Base-by-base conservation (phyloP, 805 yeast species). In the Lachancea quebecensis region DNA sequence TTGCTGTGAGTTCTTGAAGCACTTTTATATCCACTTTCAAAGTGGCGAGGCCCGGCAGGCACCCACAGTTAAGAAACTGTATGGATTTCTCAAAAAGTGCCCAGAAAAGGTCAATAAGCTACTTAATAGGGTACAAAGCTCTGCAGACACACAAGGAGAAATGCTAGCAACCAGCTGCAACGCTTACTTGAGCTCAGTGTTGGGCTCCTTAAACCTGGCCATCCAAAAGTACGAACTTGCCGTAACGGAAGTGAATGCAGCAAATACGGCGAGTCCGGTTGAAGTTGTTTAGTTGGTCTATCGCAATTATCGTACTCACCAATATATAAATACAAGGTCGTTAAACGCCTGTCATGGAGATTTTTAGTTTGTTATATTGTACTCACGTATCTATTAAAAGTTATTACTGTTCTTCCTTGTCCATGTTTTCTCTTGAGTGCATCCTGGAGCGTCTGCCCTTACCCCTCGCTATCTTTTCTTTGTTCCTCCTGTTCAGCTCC, bases 1-100 rank as follows among this genome's bases (percentile, higher is more conserved):
- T 0, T 78, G 90, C 2, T 72, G 81, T 32, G 95, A 85, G 60
- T 85, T 85, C 58, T 63, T 85, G 35, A 75, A 79, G 46, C 95
- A 85, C 59, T 85, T 84, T 59, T 85, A 90, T 84, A 58, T 73
- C 1, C 81, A 79, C 57, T 77, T 77, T 53, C 75, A 74, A 48
- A 70, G 75, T 41, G 72, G 75, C 35, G 71, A 69, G 45, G 64
- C 73, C 1, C 60, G 73, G 34, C 74, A 74, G 41, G 76, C 75
- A 0, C 47, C 50, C 1, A 55, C 65, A 8, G 60, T 79, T 29
- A 69, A 72, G 42, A 73, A 70, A 40, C 64, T 81, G 25, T 77
- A 72, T 44, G 64, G 62, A 27, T 72, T 79, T 43, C 54, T 81
- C 16, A 62, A 66, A 28, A 77, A 66, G 35, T 75, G 81, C 42